Conservation (phyloP, 768 basidiomycete genomes). For the Austroboletus festivus region DNA sequence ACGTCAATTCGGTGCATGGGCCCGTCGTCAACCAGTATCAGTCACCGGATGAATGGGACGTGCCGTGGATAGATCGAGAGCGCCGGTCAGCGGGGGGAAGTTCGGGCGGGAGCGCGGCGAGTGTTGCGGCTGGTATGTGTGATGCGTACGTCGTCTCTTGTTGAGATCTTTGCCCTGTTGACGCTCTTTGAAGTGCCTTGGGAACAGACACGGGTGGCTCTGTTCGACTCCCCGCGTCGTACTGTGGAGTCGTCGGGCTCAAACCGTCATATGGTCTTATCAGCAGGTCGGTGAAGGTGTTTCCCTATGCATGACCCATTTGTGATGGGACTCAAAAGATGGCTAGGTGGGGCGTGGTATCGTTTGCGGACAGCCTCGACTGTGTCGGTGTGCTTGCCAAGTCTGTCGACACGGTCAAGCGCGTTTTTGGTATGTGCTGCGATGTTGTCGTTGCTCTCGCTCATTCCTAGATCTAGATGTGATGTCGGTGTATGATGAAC, state of each 20-base stretch:
- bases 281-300: constrained; percentile 56
- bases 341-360: constrained; percentile 83
- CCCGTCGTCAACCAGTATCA: constrained; percentile 76
- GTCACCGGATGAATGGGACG: constrained; percentile 11
- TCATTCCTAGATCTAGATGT: constrained; percentile 24
- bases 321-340: constrained; percentile 7
- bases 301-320: neutral
- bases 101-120: constrained; percentile 93
- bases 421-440: constrained; percentile 55
- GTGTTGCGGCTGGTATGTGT: constrained; percentile 83
- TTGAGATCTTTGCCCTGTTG: neutral
- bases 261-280: constrained; percentile 95
- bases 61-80: constrained; percentile 32
- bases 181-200: constrained; percentile 57
- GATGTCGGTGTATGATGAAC: constrained; percentile 49
- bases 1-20: constrained; percentile 69
- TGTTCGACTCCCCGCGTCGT: constrained; percentile 87
- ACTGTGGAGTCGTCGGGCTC: constrained; percentile 87
- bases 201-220: constrained; percentile 97
- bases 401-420: constrained; percentile 44
- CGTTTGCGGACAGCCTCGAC: constrained; percentile 93
- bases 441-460: constrained; percentile 3
- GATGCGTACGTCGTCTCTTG: constrained; percentile 60
- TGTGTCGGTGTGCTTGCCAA: constrained; percentile 82
- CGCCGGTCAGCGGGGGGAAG: constrained; percentile 82